Percentiles rank a stretch among this genome's conserved stretches.
phyloP scores from a whole-genome alignment of 2,329 filamentous ascomycete genomes.

The Phyllosticta paracitricarpa region DNA sequence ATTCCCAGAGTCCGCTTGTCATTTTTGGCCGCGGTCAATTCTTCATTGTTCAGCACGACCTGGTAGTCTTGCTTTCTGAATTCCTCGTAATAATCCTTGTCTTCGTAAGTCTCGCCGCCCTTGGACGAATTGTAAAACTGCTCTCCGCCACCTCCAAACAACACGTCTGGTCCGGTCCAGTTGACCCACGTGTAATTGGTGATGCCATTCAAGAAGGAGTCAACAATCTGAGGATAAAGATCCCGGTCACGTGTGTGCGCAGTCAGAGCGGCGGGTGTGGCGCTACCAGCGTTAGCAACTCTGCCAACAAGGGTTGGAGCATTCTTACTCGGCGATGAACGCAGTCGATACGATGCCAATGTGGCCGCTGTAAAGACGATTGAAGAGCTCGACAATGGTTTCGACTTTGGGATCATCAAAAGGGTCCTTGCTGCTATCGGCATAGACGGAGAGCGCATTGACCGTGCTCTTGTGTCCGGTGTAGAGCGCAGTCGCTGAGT shows the following conservation, averaged over 20 bases:
- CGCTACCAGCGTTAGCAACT: conserved; percentile 24
- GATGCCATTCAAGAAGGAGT: conserved; percentile 65
- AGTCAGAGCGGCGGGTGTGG: conserved; percentile 56
- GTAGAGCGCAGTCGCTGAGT: conserved; percentile 73
- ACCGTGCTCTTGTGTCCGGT: conserved; percentile 76
- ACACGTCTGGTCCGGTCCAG: conserved; percentile 65
- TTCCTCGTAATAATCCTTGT: conserved; percentile 61
- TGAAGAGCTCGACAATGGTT: conserved; percentile 69
- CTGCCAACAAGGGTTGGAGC: neutral
- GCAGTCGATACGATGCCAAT: conserved; percentile 66
- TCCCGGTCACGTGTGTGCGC: conserved; percentile 59
- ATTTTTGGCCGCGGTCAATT: conserved; percentile 49
- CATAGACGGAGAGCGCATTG: conserved; percentile 74
- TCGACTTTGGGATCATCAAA: conserved; percentile 84
- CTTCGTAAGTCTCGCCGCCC: conserved; percentile 53
- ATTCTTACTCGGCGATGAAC: conserved; percentile 52
- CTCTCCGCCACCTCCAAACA: conserved; percentile 75
- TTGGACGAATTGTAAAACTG: conserved; percentile 53
- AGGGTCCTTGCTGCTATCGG: conserved; percentile 59
- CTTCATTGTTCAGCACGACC: conserved; percentile 64
- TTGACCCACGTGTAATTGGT: conserved; percentile 75
- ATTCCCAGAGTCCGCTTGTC: conserved; percentile 61
- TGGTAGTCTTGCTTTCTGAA: conserved; percentile 65
- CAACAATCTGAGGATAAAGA: conserved; percentile 61
- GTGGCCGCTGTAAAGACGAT: conserved; percentile 54